A percentile compares a stretch with the other conserved stretches of the same genome.
Evolutionary conservation across 2,329 filamentous ascomycete genomes (phyloP).

Genomic region (Epichloe sibirici): DNA sequence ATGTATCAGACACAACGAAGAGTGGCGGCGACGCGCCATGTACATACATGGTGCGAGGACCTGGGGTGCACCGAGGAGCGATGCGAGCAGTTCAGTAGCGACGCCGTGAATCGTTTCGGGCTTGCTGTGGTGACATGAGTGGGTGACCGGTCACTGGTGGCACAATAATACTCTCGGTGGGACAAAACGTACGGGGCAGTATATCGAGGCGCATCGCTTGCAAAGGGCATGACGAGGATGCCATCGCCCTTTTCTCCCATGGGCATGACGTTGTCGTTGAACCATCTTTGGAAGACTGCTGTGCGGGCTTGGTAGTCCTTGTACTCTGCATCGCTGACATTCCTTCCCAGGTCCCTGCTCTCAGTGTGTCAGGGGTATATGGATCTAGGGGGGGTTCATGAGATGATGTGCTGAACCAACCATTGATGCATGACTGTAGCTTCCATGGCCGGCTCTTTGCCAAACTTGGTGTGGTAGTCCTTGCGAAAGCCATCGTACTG

Average conservation of each 20-base stretch:
- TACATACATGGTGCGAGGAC: slow-evolving; percentile 21
- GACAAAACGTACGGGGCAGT: slow-evolving; percentile 1
- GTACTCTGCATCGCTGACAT: slow-evolving; percentile 13
- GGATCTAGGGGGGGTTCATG: not conserved
- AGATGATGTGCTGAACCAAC: slow-evolving; percentile 10
- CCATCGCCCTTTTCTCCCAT: slow-evolving; percentile 8
- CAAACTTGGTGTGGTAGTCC: slow-evolving; percentile 14
- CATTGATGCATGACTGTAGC: slow-evolving; percentile 16
- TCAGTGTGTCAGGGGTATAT: not conserved
- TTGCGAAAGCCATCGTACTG: slow-evolving; percentile 17
- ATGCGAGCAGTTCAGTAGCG: slow-evolving; percentile 15
- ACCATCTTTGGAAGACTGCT: slow-evolving; percentile 20
- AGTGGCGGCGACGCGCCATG: too few species aligned
- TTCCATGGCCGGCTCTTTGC: slow-evolving; percentile 17
- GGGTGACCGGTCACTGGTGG: too few species aligned
- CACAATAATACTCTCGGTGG: not conserved
- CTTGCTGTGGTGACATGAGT: not conserved
- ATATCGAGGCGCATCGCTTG: slow-evolving; percentile 11
- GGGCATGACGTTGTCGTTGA: slow-evolving; percentile 16
- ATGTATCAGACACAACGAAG: too few species aligned
- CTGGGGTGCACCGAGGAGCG: slow-evolving; percentile 19
- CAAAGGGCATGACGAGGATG: slow-evolving; percentile 15
- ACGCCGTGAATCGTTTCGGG: slow-evolving; percentile 13
- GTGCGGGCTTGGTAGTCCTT: slow-evolving; percentile 13
- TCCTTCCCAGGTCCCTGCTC: slow-evolving; percentile 14